Percentiles rank a stretch among this genome's conserved stretches.
phyloP scores from a whole-genome alignment of 106 monocot genomes.

The Apostasia shenzhenica region DNA sequence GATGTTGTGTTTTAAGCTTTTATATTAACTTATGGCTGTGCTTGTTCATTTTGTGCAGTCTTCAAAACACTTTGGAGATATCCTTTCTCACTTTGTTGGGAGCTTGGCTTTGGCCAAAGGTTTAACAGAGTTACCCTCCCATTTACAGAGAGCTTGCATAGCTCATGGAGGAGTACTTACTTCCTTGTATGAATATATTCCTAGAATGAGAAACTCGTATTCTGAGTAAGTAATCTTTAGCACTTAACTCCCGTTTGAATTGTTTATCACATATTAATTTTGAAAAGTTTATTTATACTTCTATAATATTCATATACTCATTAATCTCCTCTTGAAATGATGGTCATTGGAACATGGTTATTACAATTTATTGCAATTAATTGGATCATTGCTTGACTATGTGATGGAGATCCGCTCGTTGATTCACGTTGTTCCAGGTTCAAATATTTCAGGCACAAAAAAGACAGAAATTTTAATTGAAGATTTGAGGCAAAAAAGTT shows the following conservation, averaged over 20 bases:
- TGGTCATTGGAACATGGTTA: too few relatives aligned
- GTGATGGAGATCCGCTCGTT: too few relatives aligned
- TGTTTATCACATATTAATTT: neutral
- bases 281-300: neutral
- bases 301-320: too few relatives aligned
- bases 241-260: neutral
- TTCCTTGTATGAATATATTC: slow-evolving; percentile 75
- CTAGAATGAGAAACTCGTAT: slow-evolving; percentile 68
- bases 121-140: slow-evolving; percentile 51
- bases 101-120: slow-evolving; percentile 49
- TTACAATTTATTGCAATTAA: too few relatives aligned
- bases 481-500: too few relatives aligned
- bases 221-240: slow-evolving; percentile 38
- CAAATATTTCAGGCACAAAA: too few relatives aligned
- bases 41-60: slow-evolving; percentile 39
- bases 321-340: too few relatives aligned
- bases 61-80: slow-evolving; percentile 94
- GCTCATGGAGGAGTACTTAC: slow-evolving; percentile 71
- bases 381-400: too few relatives aligned
- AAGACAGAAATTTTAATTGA: too few relatives aligned
- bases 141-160: slow-evolving; percentile 83
- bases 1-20: neutral
- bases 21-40: neutral
- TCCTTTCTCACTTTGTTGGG: slow-evolving; percentile 72
- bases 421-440: too few relatives aligned